These are phyloP conservation scores for Hyparrhenia diplandra DNA, from an alignment of 176 grass and related monocot species.

Conservation along the genomic window DNA sequence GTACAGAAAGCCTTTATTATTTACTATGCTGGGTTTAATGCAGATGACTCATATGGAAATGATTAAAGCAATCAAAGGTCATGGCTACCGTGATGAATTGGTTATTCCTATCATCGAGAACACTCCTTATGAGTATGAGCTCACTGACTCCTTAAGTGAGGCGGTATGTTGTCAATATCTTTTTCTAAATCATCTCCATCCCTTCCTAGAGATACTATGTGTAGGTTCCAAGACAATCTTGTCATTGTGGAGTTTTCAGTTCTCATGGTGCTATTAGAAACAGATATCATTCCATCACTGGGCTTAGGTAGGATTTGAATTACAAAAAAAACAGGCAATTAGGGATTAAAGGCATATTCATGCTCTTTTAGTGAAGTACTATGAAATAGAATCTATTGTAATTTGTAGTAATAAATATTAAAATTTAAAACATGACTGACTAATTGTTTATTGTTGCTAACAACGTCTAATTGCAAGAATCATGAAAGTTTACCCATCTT, in stretches of 20 bases:
- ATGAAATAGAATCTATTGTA: neutral
- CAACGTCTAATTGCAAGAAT: neutral
- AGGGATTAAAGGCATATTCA: too few species aligned
- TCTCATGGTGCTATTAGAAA: too few species aligned
- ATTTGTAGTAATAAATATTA: neutral
- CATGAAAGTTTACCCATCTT: neutral
- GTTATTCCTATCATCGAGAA: constrained; percentile 91
- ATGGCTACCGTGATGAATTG: constrained; percentile 71
- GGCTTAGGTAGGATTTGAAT: too few species aligned
- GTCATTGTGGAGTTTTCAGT: too few species aligned
- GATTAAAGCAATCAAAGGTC: constrained; percentile 78
- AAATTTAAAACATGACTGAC: neutral
- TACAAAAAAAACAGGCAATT: too few species aligned
- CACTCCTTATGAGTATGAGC: constrained; percentile 64
- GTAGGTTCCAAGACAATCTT: neutral
- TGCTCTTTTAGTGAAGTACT: neutral
- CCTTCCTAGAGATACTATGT: neutral
- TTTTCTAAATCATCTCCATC: neutral
- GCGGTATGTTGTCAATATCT: neutral
- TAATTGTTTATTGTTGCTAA: neutral
- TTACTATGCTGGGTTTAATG: constrained; percentile 9
- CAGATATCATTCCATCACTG: too few species aligned
- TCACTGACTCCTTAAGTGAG: constrained; percentile 32
- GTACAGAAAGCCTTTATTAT: too few species aligned
- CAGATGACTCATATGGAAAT: constrained; percentile 91